Evolutionary conservation across 345 rosid species (phyloP).

Genomic region (Boechera divaricarpa): DNA sequence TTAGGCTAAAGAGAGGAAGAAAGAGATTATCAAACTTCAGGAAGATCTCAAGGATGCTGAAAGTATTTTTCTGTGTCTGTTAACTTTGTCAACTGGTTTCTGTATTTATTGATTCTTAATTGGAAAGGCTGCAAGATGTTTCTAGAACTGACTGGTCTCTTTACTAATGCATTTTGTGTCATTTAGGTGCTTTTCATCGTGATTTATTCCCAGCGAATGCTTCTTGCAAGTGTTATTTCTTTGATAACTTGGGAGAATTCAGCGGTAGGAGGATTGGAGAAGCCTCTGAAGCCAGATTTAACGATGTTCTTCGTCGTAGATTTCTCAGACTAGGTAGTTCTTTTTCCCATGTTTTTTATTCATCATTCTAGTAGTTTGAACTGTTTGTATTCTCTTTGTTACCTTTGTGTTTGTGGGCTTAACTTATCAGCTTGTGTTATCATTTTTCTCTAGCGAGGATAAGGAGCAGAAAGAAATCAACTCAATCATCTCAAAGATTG

Average conservation of each 20-base stretch:
- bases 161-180: not conserved
- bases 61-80: slow-evolving; percentile 50
- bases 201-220: slow-evolving; percentile 68
- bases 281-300: slow-evolving; percentile 44
- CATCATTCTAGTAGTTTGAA: not conserved
- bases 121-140: slow-evolving; percentile 2
- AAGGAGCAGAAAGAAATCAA: slow-evolving; percentile 50
- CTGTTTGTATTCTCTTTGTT: not conserved
- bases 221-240: slow-evolving; percentile 89
- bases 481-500: slow-evolving; percentile 44
- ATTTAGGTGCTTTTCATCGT: slow-evolving; percentile 58
- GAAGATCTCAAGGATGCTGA: slow-evolving; percentile 84
- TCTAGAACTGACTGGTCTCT: slow-evolving; percentile 4
- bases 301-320: too few relatives aligned
- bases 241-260: slow-evolving; percentile 70
- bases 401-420: slow-evolving; percentile 1
- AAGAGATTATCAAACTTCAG: slow-evolving; percentile 67
- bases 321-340: too few relatives aligned
- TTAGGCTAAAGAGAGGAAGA: slow-evolving; percentile 87
- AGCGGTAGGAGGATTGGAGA: slow-evolving; percentile 49
- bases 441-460: slow-evolving; percentile 56
- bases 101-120: slow-evolving; percentile 7
- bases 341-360: not conserved
- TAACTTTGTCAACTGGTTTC: slow-evolving; percentile 1
- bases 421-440: slow-evolving; percentile 35